phyloP scores from a whole-genome alignment of 176 grass and related monocot species.

The Stipa capillata region DNA sequence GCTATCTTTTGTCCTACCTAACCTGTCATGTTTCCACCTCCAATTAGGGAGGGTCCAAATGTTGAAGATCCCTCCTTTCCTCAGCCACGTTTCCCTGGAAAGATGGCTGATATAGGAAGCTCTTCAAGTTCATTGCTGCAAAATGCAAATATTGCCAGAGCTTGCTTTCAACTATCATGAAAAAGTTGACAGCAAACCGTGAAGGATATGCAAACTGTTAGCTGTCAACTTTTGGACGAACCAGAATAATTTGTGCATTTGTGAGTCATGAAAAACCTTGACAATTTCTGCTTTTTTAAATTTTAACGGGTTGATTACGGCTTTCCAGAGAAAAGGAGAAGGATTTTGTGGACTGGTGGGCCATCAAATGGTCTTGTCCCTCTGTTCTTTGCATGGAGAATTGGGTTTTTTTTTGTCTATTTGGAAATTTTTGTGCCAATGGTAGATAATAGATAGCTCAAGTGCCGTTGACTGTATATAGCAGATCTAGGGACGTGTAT shows the following conservation, averaged over 20 bases:
- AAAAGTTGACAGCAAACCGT: not conserved
- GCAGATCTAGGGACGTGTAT: not conserved
- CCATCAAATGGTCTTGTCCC: not conserved
- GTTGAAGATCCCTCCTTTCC: not conserved
- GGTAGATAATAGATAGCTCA: not conserved
- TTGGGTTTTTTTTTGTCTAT: not conserved
- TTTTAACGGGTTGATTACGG: not conserved
- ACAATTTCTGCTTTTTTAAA: not conserved
- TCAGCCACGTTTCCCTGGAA: not conserved
- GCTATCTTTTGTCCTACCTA: not conserved
- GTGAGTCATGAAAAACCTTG: not conserved
- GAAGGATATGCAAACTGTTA: not conserved
- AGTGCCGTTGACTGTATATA: not conserved
- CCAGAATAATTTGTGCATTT: not conserved
- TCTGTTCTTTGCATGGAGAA: not conserved
- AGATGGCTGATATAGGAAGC: not conserved
- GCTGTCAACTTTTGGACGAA: not conserved
- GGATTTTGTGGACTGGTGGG: not conserved
- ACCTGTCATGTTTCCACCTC: not conserved
- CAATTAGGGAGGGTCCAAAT: not conserved
- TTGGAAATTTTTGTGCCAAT: not conserved
- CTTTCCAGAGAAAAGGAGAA: not conserved
- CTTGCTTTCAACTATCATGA: not conserved
- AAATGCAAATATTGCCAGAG: not conserved
- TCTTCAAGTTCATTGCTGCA: not conserved